Evolutionary conservation across 306 rosid species (phyloP).

Genomic region (Castanea crenata): DNA sequence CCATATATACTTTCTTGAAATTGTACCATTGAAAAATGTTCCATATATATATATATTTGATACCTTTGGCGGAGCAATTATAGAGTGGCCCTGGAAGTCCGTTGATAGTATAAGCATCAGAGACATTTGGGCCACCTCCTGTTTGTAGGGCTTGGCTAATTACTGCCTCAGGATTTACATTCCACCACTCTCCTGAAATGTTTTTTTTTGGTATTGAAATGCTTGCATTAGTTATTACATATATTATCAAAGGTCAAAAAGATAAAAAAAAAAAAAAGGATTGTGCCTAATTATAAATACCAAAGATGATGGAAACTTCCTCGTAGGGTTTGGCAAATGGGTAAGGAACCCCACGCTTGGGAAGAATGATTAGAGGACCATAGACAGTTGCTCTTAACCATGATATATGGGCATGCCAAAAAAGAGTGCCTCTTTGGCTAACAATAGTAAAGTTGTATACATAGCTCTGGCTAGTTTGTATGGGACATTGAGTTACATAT

Average conservation of each 20-base stretch:
- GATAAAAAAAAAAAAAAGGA: no score
- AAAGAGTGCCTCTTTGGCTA: conserved; percentile 13
- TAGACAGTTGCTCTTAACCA: conserved; percentile 8
- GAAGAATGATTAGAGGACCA: conserved; percentile 11
- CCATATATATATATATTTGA: neutral
- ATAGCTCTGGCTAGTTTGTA: neutral
- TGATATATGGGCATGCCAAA: conserved; percentile 4
- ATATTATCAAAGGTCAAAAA: no score
- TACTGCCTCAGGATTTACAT: neutral
- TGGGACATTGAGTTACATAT: conserved; percentile 9
- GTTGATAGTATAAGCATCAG: neutral
- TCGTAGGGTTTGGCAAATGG: conserved; percentile 9
- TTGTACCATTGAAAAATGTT: neutral
- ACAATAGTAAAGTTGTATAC: conserved; percentile 6
- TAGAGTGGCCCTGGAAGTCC: conserved; percentile 10
- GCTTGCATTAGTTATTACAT: no score
- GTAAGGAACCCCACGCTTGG: neutral
- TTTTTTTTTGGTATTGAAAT: neutral
- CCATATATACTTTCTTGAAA: neutral
- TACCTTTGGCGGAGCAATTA: conserved; percentile 5
- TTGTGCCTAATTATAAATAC: neutral
- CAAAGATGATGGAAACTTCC: conserved; percentile 5
- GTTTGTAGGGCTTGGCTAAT: conserved; percentile 13
- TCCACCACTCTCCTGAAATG: conserved; percentile 14
- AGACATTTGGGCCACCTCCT: conserved; percentile 11